Percentiles rank a stretch among this genome's conserved stretches.
Evolutionary conservation across 768 basidiomycete genomes (phyloP).

Genomic region (Agaricus blazei): DNA sequence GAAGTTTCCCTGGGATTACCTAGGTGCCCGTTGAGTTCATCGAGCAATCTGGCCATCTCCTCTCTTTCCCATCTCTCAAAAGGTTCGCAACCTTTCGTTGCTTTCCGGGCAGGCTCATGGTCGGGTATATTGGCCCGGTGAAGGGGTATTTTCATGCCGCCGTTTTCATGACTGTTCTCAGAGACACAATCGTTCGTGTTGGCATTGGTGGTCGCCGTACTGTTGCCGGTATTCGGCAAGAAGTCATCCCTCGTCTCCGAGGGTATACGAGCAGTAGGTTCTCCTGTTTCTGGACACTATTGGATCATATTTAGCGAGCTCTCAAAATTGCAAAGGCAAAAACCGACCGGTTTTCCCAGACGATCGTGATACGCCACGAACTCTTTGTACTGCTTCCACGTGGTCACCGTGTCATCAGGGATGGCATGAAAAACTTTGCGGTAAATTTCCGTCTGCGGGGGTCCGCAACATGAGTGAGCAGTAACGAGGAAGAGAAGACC

Average conservation of each 20-base stretch:
- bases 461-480: constrained; percentile 11
- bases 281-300: constrained; percentile 42
- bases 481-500: constrained; percentile 10
- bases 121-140: background rate
- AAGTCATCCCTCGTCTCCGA: constrained; percentile 50
- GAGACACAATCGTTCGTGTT: constrained; percentile 23
- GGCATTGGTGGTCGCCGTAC: constrained; percentile 15
- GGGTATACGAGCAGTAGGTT: constrained; percentile 49
- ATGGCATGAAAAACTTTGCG: constrained; percentile 92
- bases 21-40: constrained; percentile 77
- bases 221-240: constrained; percentile 21
- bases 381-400: constrained; percentile 94
- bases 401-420: constrained; percentile 88
- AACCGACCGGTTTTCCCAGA: constrained; percentile 58
- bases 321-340: background rate
- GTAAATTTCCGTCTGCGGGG: constrained; percentile 82
- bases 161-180: constrained; percentile 26
- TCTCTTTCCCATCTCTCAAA: constrained; percentile 82
- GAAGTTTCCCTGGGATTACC: constrained; percentile 43
- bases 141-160: constrained; percentile 18
- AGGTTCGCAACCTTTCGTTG: constrained; percentile 51
- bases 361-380: constrained; percentile 75
- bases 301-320: background rate
- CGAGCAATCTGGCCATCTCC: constrained; percentile 83
- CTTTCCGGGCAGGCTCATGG: constrained; percentile 25